Evolutionary conservation across 495 filamentous ascomycete species (phyloP), one percentile per base, ranked within the genome.

Genomic region (Lichenothelia convexa): DNA sequence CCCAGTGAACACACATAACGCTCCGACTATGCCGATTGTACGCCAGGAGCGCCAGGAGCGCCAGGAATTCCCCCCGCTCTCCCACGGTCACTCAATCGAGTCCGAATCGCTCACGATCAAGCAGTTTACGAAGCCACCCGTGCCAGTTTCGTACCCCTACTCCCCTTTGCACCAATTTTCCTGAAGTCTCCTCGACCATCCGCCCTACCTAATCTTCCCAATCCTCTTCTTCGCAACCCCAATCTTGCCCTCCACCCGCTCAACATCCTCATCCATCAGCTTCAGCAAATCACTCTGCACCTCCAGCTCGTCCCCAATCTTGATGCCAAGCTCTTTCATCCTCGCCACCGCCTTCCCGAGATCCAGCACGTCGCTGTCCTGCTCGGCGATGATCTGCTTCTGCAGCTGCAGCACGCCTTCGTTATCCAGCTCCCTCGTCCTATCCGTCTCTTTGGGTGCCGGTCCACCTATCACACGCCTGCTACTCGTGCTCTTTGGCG

Each of bases 351-450:
- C 75, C 58, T 73, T 77, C 20, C 70, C 65, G 51, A 97, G 54
- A 45, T 75, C 68, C 41, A 78, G 68, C 21, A 95, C 73, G 43
- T 77, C 74, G 51, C 73, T 53, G 45, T 99, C 89, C 56, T 99
- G 89, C 45, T 86, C 74, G 26, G 68, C 38, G 73, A 95, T 91
- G 52, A 78, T 69, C 54, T 87, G 72, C 41, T 67, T 59, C 54
- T 94, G 85, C 50, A 95, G 53, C 63, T 85, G 75, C 50, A 94
- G 42, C 27, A 99, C 78, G 0, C 86, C 89, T 21, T 71, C 59
- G 48, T 99, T 99, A 50, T 93, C 89, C 39, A 89, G 58, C 59
- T 93, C 85, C 26, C 87, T 60, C 31, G 89, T 95, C 39, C 68
- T 64, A 40, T 84, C 80, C 29, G 82, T 95, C 56, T 99, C 89